Evolutionary conservation across 192 early-diverging fungal species (phyloP), one percentile per base, ranked within the genome.

Genomic region (Coemansia sp.): DNA sequence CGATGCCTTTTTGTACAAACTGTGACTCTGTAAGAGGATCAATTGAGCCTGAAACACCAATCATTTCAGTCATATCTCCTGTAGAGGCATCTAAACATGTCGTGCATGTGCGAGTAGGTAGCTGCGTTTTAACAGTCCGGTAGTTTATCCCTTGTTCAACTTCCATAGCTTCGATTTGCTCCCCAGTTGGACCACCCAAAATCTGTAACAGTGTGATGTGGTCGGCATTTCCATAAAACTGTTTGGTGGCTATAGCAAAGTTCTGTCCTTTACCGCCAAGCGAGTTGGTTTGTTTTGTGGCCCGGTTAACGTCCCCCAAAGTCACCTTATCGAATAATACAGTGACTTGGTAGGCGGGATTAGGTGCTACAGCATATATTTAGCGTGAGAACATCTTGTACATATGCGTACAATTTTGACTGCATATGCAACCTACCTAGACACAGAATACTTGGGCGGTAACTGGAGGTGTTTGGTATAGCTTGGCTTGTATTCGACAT

Each of bases 191-290:
- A 0, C 70, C 70, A 7, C 63, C 70, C 21, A 65, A 53, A 23
- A 72, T 65, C 52, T 72, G 62, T 3, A 72, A 39, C 23, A 72
- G 55, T 1, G 57, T 57, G 7, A 72, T 55, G 6, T 41, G 58
- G 33, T 59, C 21, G 0, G 61, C 31, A 9, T 10, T 43, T 0
- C 51, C 55, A 18, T 59, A 57, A 35, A 44, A 58, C 16, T 64
- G 57, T 28, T 56, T 45, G 3, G 57, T 64, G 3, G 68, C 68
- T 9, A 64, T 42, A 8, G 68, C 57, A 71, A 71, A 64, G 46
- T 71, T 71, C 43, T 71, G 68, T 1, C 69, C 69, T 46, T 72
- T 72, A 40, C 69, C 69, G 7, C 70, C 63, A 2, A 72, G 37
- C n/a, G 69, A 61, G 50, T 60, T 65, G 31, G 62, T 65, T 21